phyloP scores from a whole-genome alignment of 2,329 filamentous ascomycete genomes.

The Cylindrodendrum hubeiense region DNA sequence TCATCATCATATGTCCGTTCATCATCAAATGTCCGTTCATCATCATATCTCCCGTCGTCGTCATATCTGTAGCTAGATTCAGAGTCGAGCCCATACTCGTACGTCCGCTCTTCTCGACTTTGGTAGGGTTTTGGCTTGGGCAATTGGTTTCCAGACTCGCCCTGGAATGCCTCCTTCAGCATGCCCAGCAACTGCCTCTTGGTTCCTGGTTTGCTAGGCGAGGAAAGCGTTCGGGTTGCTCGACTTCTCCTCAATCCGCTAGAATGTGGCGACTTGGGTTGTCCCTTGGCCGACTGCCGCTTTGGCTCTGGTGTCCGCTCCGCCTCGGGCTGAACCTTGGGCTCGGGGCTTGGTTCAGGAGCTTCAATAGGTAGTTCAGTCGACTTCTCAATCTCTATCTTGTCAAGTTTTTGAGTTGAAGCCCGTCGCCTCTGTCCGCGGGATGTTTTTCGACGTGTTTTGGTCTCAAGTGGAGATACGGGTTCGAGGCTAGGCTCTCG shows the following conservation, averaged over 20 bases:
- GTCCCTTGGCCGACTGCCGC: slow-evolving; percentile 32
- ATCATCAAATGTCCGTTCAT: slow-evolving; percentile 36
- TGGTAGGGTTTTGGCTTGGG: slow-evolving; percentile 62
- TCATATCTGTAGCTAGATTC: slow-evolving; percentile 39
- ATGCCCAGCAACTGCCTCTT: slow-evolving; percentile 69
- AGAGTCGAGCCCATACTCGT: slow-evolving; percentile 42
- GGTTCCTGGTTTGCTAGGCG: slow-evolving; percentile 59
- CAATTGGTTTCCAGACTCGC: slow-evolving; percentile 66
- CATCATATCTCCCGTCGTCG: slow-evolving; percentile 30
- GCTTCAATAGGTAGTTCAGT: slow-evolving; percentile 10
- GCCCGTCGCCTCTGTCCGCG: slow-evolving; percentile 36
- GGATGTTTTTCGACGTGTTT: slow-evolving; percentile 40
- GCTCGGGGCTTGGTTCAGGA: slow-evolving; percentile 19
- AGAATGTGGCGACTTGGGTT: slow-evolving; percentile 44
- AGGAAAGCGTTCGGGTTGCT: slow-evolving; percentile 64
- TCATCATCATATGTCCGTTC: no score
- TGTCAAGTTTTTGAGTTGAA: slow-evolving; percentile 38
- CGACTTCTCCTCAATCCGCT: slow-evolving; percentile 66
- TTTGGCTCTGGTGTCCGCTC: slow-evolving; percentile 34
- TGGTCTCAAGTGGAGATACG: slow-evolving; percentile 31
- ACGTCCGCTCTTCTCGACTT: slow-evolving; percentile 58
- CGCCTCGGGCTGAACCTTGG: slow-evolving; percentile 23
- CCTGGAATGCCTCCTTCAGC: slow-evolving; percentile 72
- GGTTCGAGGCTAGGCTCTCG: slow-evolving; percentile 12
- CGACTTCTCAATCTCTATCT: slow-evolving; percentile 31